Base-by-base conservation (phyloP, 176 grass and related monocot species). In the Lolium rigidum region DNA sequence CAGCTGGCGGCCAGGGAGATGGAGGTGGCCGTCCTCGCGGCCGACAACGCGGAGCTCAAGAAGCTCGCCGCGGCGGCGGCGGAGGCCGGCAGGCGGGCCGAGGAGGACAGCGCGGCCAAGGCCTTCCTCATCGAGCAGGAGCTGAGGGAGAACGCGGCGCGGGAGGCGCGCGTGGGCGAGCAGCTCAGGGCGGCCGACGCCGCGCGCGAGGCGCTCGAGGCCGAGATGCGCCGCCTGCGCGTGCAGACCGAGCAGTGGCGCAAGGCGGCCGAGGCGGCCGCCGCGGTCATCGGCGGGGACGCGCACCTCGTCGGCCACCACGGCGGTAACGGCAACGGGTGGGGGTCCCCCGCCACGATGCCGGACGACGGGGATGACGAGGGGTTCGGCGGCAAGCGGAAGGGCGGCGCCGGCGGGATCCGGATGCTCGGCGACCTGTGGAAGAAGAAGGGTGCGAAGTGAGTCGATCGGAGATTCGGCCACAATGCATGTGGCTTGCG, bases 161-260 rank as follows among this genome's bases (percentile, higher is more conserved):
- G 89, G 46, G 90, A 90, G 28, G 89, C 82, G 49, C 66, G 78
- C 56, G 50, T 69, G 78, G 82, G 79, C 61, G 93, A 91, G 77
- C 82, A 87, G 84, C 92, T 98, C 7, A 65, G 21, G 41, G 86
- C 88, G 14, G 80, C 88, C 37, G 86, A 94, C 57, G 91, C 73
- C 10, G 88, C 87, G 73, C 90, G 90, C 56, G 89, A 90, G 77
- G 81, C 78, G 77, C 80, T 95, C 67, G 93, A 98, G 0, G 83
- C 7, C 21, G 95, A 98, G 88, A 85, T 98, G 95, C 81, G 89
- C 61, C 87, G 91, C 68, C 89, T 98, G 83, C 90, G 88, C 48
- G 91, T 98, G 83, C 95, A 98, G 80, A 95, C 88, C 17, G 93
- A 95, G 82, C 95, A 98, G 13, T 98, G 95, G 95, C 91, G 95